Conservation (phyloP, 495 filamentous ascomycete genomes). For the Penicillium antarcticum region DNA sequence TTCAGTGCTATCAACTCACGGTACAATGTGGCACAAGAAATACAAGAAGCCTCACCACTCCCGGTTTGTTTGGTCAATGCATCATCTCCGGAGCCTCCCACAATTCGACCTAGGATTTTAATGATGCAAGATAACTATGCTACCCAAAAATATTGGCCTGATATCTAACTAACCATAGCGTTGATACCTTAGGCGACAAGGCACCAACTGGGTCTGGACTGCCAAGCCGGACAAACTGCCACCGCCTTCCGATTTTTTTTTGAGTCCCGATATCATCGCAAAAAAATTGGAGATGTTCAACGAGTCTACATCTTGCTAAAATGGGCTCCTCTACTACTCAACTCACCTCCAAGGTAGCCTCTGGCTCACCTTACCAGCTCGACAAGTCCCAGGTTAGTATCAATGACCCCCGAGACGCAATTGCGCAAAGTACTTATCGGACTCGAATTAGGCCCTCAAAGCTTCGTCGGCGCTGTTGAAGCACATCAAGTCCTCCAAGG, state of each 20-base stretch:
- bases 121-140: too few species aligned
- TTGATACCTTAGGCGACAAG: constrained; percentile 38
- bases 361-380: constrained; percentile 62
- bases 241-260: constrained; percentile 46
- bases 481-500: constrained; percentile 68
- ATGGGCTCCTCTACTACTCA: constrained; percentile 44
- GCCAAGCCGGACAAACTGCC: constrained; percentile 35
- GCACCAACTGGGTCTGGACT: constrained; percentile 26
- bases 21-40: too few species aligned
- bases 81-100: too few species aligned
- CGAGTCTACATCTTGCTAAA: constrained; percentile 29
- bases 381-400: constrained; percentile 56
- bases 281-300: constrained; percentile 28
- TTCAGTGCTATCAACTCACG: too few species aligned
- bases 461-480: constrained; percentile 77
- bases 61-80: too few species aligned
- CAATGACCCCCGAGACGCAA: background rate
- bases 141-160: too few species aligned
- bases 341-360: constrained; percentile 49
- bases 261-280: constrained; percentile 29
- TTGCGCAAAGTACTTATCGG: constrained; percentile 18
- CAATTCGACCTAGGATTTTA: too few species aligned
- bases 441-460: constrained; percentile 57
- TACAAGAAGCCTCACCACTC: too few species aligned
- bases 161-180: background rate